Base-by-base conservation (phyloP, 139 green algal species). In the Chlorella sp. region DNA sequence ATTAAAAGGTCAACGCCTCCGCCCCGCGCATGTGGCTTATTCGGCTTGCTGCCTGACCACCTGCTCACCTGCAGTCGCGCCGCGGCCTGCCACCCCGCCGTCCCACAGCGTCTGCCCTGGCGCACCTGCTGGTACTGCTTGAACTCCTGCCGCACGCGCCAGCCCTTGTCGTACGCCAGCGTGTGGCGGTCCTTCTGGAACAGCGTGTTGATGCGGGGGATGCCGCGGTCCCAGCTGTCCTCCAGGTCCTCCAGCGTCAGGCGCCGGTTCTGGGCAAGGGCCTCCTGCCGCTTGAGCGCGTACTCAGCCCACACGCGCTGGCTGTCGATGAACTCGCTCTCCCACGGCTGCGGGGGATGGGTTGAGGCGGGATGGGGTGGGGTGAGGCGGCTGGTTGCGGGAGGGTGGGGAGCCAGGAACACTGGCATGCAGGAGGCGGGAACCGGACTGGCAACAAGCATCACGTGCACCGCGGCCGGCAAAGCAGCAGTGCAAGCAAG, bases 161-260 rank as follows among this genome's bases (percentile, higher is more conserved):
- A 99, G 34, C 97, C 97, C 85, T 98, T 98, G 93, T 99, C 97
- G 88, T 99, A 99, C 0, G 95, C 95, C 82, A 99, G 93, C 54
- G 97, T 99, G 93, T 99, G 97, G 3, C 97, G 90, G 90, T 99
- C 97, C 77, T 98, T 98, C 87, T 99, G 96, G 92, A 99, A 99
- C 46, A 99, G 95, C 43, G 97, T 99, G 93, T 99, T 99, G 94
- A 99, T 99, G 85, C 97, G 92, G 1, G 97, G 97, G 85, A 99
- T 98, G 76, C 97, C 97, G 67, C 97, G 94, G 93, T 99, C 97
- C 97, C 97, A 99, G 44, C 87, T 94, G 90, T 99, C 97, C 91
- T 98, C 96, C 88, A 98, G 91, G 84, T 98, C 96, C 90, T 98
- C 95, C 78, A 98, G 90, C 19, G 95, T 98, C 28, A 98, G 91